Conservation (phyloP, 2,329 filamentous ascomycete genomes). For the Colletotrichum abscissum region DNA sequence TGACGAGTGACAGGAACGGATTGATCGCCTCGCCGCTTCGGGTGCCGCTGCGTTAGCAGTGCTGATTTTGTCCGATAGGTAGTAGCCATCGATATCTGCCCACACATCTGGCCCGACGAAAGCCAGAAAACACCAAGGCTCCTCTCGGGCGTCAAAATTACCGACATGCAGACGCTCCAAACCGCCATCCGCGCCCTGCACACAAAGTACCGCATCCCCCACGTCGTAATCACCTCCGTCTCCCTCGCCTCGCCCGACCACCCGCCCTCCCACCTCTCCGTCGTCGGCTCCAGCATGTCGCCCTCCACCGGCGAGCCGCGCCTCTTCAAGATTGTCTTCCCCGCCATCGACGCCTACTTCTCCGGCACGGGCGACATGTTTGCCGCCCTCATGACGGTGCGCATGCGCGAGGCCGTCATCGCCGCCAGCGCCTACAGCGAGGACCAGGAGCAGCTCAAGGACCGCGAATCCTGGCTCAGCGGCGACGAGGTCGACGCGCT, state of each 20-base stretch:
- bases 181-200: slow-evolving; percentile 83
- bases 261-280: slow-evolving; percentile 67
- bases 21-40: no score
- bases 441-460: slow-evolving; percentile 52
- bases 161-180: slow-evolving; percentile 77
- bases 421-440: slow-evolving; percentile 40
- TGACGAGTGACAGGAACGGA: no score
- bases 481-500: slow-evolving; percentile 75
- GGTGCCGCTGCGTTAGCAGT: no score
- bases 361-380: slow-evolving; percentile 99
- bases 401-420: slow-evolving; percentile 84
- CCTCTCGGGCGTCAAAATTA: slow-evolving; percentile 86
- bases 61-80: no score
- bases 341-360: slow-evolving; percentile 92
- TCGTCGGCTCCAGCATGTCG: slow-evolving; percentile 80
- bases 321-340: slow-evolving; percentile 90
- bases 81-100: no score
- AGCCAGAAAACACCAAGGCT: slow-evolving; percentile 68
- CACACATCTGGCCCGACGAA: no score
- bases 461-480: slow-evolving; percentile 77
- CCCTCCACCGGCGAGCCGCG: slow-evolving; percentile 68
- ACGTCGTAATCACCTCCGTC: slow-evolving; percentile 93
- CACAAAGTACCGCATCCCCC: slow-evolving; percentile 79
- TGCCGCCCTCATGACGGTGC: slow-evolving; percentile 87
- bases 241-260: slow-evolving; percentile 69